Conservation (phyloP, 2,329 filamentous ascomycete genomes). For the Nannizziopsis barbatae region DNA sequence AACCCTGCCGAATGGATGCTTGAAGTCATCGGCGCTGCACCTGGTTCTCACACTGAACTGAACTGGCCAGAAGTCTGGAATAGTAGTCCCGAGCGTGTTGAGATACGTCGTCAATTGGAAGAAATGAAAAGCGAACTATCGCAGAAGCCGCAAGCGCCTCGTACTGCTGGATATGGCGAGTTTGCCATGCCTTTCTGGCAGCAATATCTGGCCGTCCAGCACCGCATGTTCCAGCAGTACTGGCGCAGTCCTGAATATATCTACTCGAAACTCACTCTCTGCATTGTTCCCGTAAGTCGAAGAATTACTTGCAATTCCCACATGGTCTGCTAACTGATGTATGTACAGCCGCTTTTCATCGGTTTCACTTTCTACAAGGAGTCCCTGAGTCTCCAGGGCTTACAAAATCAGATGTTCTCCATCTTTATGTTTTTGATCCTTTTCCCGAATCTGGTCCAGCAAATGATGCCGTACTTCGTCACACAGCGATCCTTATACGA, state of each 20-base stretch:
- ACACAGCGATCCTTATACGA: constrained; percentile 50
- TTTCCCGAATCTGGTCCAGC: constrained; percentile 50
- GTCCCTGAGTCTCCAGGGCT: constrained; percentile 61
- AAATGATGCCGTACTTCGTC: constrained; percentile 50
- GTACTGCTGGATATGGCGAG: constrained; percentile 40
- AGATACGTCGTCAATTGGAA: constrained; percentile 37
- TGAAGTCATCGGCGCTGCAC: constrained; percentile 47
- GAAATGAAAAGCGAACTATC: constrained; percentile 41
- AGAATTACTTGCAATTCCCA: background rate
- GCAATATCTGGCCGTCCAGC: constrained; percentile 57
- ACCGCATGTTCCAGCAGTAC: constrained; percentile 79
- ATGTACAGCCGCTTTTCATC: constrained; percentile 57
- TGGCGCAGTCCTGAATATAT: constrained; percentile 86
- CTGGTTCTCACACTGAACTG: constrained; percentile 45
- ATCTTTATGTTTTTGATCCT: constrained; percentile 79
- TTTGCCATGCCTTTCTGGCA: constrained; percentile 64
- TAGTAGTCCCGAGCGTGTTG: constrained; percentile 42
- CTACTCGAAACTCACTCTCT: constrained; percentile 66
- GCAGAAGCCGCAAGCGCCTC: constrained; percentile 12
- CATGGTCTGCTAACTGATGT: constrained; percentile 6
- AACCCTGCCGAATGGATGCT: constrained; percentile 73
- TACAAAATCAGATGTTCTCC: constrained; percentile 84
- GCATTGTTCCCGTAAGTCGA: constrained; percentile 40
- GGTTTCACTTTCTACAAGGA: constrained; percentile 74
- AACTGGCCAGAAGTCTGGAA: constrained; percentile 47